A percentile compares a stretch with the other conserved stretches of the same genome.
phyloP scores from a whole-genome alignment of 495 filamentous ascomycete species.

The Hypoxylon subgilvum region DNA sequence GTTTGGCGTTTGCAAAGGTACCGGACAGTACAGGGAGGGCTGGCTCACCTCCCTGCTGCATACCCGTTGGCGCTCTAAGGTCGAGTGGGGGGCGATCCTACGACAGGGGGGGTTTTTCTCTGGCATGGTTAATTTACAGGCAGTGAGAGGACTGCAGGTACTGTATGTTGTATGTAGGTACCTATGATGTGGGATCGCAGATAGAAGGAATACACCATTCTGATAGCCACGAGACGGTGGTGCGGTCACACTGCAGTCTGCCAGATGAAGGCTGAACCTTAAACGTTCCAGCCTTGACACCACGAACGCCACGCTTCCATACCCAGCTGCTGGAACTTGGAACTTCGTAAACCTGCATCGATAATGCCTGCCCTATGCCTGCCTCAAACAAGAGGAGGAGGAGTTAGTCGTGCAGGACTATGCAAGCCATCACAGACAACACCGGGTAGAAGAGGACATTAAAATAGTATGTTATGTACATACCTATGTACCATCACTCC shows the following conservation, averaged over 20 bases:
- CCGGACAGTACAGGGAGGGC: conserved; percentile 13
- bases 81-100: conserved; percentile 23
- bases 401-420: conserved; percentile 4
- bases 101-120: conserved; percentile 5
- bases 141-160: too few species aligned
- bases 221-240: conserved; percentile 17
- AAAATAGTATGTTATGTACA: too few species aligned
- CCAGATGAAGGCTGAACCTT: conserved; percentile 23
- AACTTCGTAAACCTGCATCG: not conserved
- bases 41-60: conserved; percentile 3
- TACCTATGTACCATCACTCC: too few species aligned
- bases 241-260: conserved; percentile 34
- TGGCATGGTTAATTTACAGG: conserved; percentile 10
- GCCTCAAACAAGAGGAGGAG: too few species aligned
- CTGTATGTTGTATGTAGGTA: not conserved
- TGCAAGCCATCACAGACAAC: conserved; percentile 19
- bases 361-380: not conserved
- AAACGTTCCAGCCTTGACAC: conserved; percentile 19
- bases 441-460: conserved; percentile 10
- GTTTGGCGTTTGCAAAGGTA: conserved; percentile 26
- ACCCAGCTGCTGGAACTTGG: conserved; percentile 1
- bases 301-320: conserved; percentile 1
- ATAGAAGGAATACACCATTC: too few species aligned
- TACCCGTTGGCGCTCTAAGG: conserved; percentile 27
- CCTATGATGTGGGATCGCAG: too few species aligned